Conservation (phyloP, 106 monocot genomes). For the Ottelia alismoides region DNA sequence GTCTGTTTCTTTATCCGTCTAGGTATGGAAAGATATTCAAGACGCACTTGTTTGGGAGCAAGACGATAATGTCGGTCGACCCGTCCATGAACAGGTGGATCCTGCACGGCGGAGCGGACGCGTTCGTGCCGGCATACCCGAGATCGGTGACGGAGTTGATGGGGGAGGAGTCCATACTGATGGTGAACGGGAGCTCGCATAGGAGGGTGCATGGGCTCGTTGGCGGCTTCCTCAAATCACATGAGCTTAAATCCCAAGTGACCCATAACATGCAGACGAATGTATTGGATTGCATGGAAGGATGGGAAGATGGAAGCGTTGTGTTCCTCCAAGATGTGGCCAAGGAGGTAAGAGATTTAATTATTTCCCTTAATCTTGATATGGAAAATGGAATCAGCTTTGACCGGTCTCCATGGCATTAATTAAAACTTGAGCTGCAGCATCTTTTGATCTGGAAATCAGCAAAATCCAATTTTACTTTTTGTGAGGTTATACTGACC, state of each 20-base stretch:
- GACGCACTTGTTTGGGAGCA: constrained; percentile 74
- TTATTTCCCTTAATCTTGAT: not conserved
- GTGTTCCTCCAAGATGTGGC: constrained; percentile 55
- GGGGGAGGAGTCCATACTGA: constrained; percentile 68
- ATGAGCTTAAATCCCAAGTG: constrained; percentile 52
- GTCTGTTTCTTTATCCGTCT: not conserved
- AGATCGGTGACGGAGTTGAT: constrained; percentile 71
- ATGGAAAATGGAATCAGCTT: too few species aligned
- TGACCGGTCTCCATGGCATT: too few species aligned
- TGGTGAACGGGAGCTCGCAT: constrained; percentile 68
- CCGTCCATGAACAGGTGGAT: constrained; percentile 61
- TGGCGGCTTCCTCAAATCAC: constrained; percentile 66
- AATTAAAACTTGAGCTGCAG: too few species aligned
- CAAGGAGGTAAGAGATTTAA: constrained; percentile 35
- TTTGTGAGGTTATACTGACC: too few species aligned
- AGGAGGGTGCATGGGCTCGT: constrained; percentile 60
- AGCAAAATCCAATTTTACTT: not conserved
- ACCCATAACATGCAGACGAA: constrained; percentile 59
- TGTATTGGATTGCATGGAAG: constrained; percentile 22
- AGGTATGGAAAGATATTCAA: constrained; percentile 83
- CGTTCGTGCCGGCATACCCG: constrained; percentile 75
- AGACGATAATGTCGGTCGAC: constrained; percentile 78
- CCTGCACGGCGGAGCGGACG: constrained; percentile 51
- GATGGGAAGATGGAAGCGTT: constrained; percentile 39
- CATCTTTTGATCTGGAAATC: too few species aligned